Base-by-base conservation (phyloP, 768 basidiomycete genomes). In the Naganishia kalamii region DNA sequence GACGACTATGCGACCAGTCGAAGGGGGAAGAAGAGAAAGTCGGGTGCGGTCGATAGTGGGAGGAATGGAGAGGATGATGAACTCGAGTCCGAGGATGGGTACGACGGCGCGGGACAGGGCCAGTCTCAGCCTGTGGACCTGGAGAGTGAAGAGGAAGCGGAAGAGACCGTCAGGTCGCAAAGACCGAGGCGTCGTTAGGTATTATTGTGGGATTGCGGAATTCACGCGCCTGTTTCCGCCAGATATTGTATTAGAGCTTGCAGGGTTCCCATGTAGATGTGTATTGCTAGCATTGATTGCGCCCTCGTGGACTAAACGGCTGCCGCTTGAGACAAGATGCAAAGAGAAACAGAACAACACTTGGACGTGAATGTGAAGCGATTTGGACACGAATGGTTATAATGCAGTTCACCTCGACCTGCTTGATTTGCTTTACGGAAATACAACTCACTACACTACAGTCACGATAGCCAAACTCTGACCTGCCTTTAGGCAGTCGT, bases 41-140 rank as follows among this genome's bases (percentile, higher is more conserved):
- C 37, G 21, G 62, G 43, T 7, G 65, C 48, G 27, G 46, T 30
- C 25, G 35, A 41, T 21, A 37, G 65, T 52, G 52, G 63, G 44
- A 32, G 51, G 43, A 54, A 62, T 30, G 70, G 69, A n/a, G 65
- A 62, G 11, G 70, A 71, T 37, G 68, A 62, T 40, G 69, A 64
- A 21, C 57, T 50, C 4, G 62, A 52, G 19, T 46, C 21, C 23
- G 48, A 60, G 49, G 51, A 48, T 7, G 60, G 60, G 51, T 66
- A 49, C 5, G 70, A 40, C 2, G 54, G 37, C 13, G 37, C 23
- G 32, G 32, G 37, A 6, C 33, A 27, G 7, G 40, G 23, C 6
- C 35, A 57, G 37, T 57, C 54, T n/a, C 54, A 57, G 35, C 37
- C 27, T 33, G 54, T 40, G 2, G 54, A 57, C 40, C 27, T 57